Evolutionary conservation across 768 basidiomycete genomes (phyloP).

Genomic region (Tylopilus balloui): DNA sequence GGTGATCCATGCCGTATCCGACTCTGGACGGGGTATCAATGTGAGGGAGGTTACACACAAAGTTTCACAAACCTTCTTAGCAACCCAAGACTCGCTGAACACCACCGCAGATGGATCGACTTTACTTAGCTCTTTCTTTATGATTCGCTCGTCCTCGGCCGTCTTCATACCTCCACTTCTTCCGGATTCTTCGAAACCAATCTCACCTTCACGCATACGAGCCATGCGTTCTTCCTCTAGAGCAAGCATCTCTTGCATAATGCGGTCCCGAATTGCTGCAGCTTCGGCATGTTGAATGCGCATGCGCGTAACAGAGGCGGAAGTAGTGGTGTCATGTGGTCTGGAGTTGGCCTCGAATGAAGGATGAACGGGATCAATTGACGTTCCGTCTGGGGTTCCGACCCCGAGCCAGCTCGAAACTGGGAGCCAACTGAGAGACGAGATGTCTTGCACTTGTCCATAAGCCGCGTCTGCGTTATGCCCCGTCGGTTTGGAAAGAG

Average conservation of each 20-base stretch:
- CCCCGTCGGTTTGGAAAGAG: conserved; percentile 13
- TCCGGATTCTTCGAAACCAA: conserved; percentile 50
- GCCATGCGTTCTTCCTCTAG: conserved; percentile 96
- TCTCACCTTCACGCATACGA: conserved; percentile 76
- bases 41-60: not conserved
- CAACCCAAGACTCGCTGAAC: conserved; percentile 91
- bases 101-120: conserved; percentile 94
- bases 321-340: conserved; percentile 23
- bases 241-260: conserved; percentile 98
- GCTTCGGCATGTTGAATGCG: conserved; percentile 81
- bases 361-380: conserved; percentile 30
- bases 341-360: conserved; percentile 26
- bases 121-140: conserved; percentile 88
- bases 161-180: conserved; percentile 50
- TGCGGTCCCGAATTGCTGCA: conserved; percentile 84
- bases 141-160: conserved; percentile 90
- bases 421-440: conserved; percentile 45
- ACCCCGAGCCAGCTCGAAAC: conserved; percentile 49
- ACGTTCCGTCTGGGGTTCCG: conserved; percentile 17
- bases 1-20: conserved; percentile 91
- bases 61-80: conserved; percentile 68
- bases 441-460: conserved; percentile 8
- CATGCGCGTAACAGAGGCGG: conserved; percentile 47
- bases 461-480: conserved; percentile 2
- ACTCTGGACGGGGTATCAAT: conserved; percentile 37